Conservation (phyloP, 345 rosid genomes). For the Tarenaya hassleriana region DNA sequence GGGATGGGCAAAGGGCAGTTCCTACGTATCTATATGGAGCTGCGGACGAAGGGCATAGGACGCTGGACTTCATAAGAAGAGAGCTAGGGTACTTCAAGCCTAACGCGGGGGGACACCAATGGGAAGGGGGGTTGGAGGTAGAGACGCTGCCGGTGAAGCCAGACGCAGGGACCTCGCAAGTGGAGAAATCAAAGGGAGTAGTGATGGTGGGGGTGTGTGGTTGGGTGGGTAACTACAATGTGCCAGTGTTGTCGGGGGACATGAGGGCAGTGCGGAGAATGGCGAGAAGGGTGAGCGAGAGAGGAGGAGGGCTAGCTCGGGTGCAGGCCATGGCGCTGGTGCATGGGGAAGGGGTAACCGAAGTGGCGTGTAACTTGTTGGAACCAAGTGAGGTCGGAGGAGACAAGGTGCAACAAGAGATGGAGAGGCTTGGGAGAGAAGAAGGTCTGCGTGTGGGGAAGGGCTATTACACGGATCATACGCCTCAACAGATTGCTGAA, state of each 20-base stretch:
- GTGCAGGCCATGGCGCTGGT: slow-evolving; percentile 93
- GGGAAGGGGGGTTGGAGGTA: slow-evolving; percentile 59
- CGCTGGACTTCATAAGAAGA: slow-evolving; percentile 79
- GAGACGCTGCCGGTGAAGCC: slow-evolving; percentile 49
- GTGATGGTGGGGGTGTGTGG: slow-evolving; percentile 61
- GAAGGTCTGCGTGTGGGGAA: slow-evolving; percentile 57
- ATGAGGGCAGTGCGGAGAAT: slow-evolving; percentile 50
- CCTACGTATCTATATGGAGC: slow-evolving; percentile 82
- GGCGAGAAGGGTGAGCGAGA: slow-evolving; percentile 58
- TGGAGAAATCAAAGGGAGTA: slow-evolving; percentile 51
- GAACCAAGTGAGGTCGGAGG: slow-evolving; percentile 71
- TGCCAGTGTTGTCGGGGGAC: slow-evolving; percentile 56
- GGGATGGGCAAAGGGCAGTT: slow-evolving; percentile 33
- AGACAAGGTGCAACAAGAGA: slow-evolving; percentile 59
- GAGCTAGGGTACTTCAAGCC: slow-evolving; percentile 85
- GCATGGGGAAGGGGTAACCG: slow-evolving; percentile 52
- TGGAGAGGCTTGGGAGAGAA: slow-evolving; percentile 55
- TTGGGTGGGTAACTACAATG: slow-evolving; percentile 86
- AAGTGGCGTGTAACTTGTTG: slow-evolving; percentile 87
- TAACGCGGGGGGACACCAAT: slow-evolving; percentile 47
- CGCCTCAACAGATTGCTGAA: slow-evolving; percentile 52
- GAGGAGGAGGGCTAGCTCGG: slow-evolving; percentile 78
- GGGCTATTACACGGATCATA: slow-evolving; percentile 74
- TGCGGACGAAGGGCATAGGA: slow-evolving; percentile 49
- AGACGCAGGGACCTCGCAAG: slow-evolving; percentile 59